These are phyloP conservation scores for Neurospora tetrasperma DNA, from an alignment of 495 filamentous ascomycete genomes.

Conservation along the genomic window DNA sequence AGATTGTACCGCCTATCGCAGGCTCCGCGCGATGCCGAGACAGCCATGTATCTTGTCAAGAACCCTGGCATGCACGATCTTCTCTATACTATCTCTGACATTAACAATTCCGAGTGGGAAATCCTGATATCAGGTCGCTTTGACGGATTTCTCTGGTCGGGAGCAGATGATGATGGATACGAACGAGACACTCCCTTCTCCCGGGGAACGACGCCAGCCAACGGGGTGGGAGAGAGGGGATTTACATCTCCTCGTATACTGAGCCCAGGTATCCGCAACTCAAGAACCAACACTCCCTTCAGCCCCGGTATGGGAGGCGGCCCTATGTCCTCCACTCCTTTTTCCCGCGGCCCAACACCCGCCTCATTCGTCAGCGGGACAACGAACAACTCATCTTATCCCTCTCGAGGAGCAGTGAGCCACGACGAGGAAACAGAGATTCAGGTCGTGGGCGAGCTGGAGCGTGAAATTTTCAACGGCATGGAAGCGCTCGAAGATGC, in stretches of 20 bases:
- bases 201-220: constrained; percentile 43
- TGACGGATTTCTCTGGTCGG: constrained; percentile 92
- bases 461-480: constrained; percentile 82
- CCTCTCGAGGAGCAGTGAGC: constrained; percentile 47
- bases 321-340: not conserved
- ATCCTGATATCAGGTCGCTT: constrained; percentile 93
- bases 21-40: constrained; percentile 71
- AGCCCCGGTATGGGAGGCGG: constrained; percentile 2
- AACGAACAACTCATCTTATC: constrained; percentile 28
- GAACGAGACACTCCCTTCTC: constrained; percentile 27
- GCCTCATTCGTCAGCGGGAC: constrained; percentile 38
- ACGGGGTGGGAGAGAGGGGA: constrained; percentile 8
- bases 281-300: constrained; percentile 26
- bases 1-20: constrained; percentile 67
- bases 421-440: constrained; percentile 94
- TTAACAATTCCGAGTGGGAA: constrained; percentile 87
- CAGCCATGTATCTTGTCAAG: constrained; percentile 79
- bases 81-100: constrained; percentile 75
- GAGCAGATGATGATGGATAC: constrained; percentile 55
- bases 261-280: constrained; percentile 19
- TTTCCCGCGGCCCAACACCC: constrained; percentile 35
- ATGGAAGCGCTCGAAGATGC: constrained; percentile 95
- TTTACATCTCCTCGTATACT: constrained; percentile 28
- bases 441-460: constrained; percentile 75
- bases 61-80: constrained; percentile 75